Percentiles rank a stretch among this genome's conserved stretches.
Conservation (phyloP, 441 rosid genomes). For the Bocquillonia castaneifolia region DNA sequence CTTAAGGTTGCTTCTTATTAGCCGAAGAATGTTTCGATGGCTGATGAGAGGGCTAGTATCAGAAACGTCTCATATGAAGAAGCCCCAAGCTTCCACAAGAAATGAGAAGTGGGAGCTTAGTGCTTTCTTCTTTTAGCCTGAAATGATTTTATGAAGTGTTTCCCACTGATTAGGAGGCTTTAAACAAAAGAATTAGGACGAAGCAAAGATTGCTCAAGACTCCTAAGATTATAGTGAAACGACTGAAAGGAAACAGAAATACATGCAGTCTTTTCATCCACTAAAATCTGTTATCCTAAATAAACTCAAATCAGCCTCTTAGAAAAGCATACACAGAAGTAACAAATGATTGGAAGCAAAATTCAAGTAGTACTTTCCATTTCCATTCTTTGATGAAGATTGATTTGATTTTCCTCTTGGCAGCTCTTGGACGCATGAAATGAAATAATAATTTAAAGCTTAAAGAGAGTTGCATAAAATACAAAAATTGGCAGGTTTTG, state of each 20-base stretch:
- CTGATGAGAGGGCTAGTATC: no score
- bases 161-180: no score
- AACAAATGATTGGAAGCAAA: constrained; percentile 33
- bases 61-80: no score
- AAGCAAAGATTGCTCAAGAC: not conserved
- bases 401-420: constrained; percentile 31
- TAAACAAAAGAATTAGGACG: not conserved
- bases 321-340: not conserved
- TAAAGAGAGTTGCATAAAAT: constrained; percentile 15
- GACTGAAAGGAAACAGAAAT: constrained; percentile 16
- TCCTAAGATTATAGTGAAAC: not conserved
- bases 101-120: no score
- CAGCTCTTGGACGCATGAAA: constrained; percentile 16
- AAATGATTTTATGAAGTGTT: no score
- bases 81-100: no score
- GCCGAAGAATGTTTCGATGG: no score
- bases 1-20: no score
- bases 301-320: constrained; percentile 1
- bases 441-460: not conserved
- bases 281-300: constrained; percentile 1
- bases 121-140: no score
- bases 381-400: constrained; percentile 23
- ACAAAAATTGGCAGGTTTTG: constrained; percentile 30
- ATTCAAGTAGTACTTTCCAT: constrained; percentile 1
- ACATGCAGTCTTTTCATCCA: constrained; percentile 30